Base-by-base conservation (phyloP, 768 basidiomycete genomes). In the Artomyces pyxidatus region DNA sequence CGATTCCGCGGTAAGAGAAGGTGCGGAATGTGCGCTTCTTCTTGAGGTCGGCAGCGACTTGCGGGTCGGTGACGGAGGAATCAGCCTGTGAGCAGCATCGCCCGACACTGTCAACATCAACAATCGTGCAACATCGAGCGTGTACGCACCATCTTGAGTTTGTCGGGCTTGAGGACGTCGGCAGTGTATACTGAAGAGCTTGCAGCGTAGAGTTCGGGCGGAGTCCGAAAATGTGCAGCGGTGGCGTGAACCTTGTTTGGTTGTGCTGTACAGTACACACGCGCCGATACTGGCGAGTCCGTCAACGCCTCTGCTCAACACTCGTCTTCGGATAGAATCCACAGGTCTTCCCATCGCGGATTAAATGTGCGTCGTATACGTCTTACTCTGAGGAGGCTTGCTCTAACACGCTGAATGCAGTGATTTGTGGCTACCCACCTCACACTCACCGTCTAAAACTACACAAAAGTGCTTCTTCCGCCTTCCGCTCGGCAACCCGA, bases 21-120 rank as follows among this genome's bases (percentile, higher is more conserved):
- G 95, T 97, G 65, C 91, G 88, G 88, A 98, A 98, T 51, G 92
- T 94, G 65, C 96, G 77, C 82, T 84, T 93, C 79, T 93, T 94
- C 86, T 96, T 96, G 75, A 95, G 80, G 68, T 94, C 95, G 54
- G 94, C 94, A 61, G 95, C 96, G 68, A 89, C 71, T 69, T 82
- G 70, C 64, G 93, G 91, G 71, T 96, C 93, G 71, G 94, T 95
- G 60, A 92, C 76, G 49, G 71, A 71, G 59, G 78, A 71, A 69
- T 91, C 90, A 71, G 89, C 85, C 89, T 92, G 59, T 22, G 32
- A 37, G 27, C 27, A 49, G 16, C 39, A 39, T n/a, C 35, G 23
- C 43, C 55, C 39, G 46, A 28, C 9, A 32, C 17, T 2, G 29
- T 45, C 41, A 26, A 38, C 44, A 42, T 43, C 32, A 51, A 8